phyloP scores from a whole-genome alignment of 2,329 filamentous ascomycete genomes.

The Clonostachys sp. region DNA sequence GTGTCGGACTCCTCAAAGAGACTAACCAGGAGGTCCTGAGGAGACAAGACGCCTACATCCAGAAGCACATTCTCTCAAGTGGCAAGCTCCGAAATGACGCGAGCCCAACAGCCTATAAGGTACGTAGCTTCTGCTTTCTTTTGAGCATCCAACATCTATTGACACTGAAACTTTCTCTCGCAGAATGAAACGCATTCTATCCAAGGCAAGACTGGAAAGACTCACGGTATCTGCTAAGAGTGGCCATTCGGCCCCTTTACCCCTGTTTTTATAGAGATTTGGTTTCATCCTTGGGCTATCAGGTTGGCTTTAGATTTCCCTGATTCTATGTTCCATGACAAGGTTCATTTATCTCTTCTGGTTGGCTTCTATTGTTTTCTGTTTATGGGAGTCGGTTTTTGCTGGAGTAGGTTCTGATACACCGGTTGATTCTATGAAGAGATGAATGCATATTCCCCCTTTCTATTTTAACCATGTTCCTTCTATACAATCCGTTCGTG shows the following conservation, averaged over 20 bases:
- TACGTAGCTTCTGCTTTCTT: background rate
- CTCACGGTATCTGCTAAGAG: conserved; percentile 76
- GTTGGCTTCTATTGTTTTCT: too few species aligned
- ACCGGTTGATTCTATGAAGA: too few species aligned
- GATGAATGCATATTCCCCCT: too few species aligned
- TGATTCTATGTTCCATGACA: background rate
- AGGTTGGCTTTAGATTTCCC: too few species aligned
- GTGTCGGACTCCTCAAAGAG: conserved; percentile 63
- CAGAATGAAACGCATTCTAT: conserved; percentile 79
- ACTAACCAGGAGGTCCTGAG: conserved; percentile 71
- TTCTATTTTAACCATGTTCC: too few species aligned
- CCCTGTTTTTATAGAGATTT: too few species aligned
- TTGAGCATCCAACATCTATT: background rate
- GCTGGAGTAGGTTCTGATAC: too few species aligned
- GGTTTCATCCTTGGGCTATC: too few species aligned
- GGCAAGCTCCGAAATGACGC: conserved; percentile 49
- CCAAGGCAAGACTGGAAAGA: conserved; percentile 88
- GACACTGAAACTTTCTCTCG: conserved; percentile 3
- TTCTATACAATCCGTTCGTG: too few species aligned
- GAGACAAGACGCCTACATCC: conserved; percentile 63
- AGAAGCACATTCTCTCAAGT: conserved; percentile 45
- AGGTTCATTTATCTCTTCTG: too few species aligned
- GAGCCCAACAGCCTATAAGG: conserved; percentile 6
- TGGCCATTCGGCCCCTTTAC: too few species aligned
- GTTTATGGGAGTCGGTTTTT: too few species aligned